These are phyloP conservation scores for Tylopilus subfusipes DNA, from an alignment of 768 basidiomycete species.

Conservation along the genomic window DNA sequence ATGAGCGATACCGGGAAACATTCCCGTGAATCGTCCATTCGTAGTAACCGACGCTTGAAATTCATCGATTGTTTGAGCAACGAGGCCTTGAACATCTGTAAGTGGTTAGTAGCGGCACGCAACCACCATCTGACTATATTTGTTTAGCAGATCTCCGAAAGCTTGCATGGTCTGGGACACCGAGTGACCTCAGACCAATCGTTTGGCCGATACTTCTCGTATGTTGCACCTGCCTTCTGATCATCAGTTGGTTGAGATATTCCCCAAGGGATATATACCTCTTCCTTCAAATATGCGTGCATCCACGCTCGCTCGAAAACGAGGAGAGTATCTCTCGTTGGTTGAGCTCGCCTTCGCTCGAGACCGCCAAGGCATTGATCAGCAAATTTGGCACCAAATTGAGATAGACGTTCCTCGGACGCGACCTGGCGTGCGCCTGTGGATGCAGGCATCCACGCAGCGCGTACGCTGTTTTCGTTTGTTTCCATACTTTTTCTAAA, in stretches of 20 bases:
- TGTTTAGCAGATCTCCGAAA: conserved; percentile 74
- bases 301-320: conserved; percentile 79
- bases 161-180: conserved; percentile 94
- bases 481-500: conserved; percentile 11
- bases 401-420: conserved; percentile 98
- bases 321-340: conserved; percentile 86
- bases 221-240: conserved; percentile 32
- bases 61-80: conserved; percentile 75
- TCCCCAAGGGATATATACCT: conserved; percentile 85
- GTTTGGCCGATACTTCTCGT: conserved; percentile 95
- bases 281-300: conserved; percentile 72
- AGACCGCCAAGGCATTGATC: conserved; percentile 82
- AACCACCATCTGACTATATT: conserved; percentile 3
- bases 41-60: conserved; percentile 73
- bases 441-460: conserved; percentile 90
- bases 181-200: conserved; percentile 79
- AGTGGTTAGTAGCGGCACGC: conserved; percentile 23
- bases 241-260: conserved; percentile 4
- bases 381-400: conserved; percentile 99
- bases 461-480: conserved; percentile 50
- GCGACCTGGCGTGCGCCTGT: conserved; percentile 82
- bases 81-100: conserved; percentile 81
- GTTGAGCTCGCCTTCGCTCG: conserved; percentile 88
- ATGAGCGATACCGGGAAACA: conserved; percentile 50
- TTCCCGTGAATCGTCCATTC: conserved; percentile 71